Percentiles rank a stretch among this genome's conserved stretches.
Conservation (phyloP, 1,284 basidiomycete species). For the Ganoderma lingzhi region DNA sequence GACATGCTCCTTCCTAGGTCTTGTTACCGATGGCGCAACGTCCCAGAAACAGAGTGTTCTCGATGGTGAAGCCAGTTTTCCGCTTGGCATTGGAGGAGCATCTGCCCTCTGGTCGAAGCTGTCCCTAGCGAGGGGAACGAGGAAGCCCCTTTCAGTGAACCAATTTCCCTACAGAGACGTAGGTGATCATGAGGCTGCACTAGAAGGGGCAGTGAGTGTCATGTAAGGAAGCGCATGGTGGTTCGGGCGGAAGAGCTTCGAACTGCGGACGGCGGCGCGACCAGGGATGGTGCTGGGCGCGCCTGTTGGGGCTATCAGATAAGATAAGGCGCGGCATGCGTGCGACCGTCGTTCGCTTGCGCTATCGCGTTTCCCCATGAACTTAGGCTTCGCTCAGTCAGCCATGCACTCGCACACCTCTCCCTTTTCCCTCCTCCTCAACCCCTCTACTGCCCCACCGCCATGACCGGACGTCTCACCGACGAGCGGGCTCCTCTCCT, state of each 20-base stretch:
- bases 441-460: conserved; percentile 11
- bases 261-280: no score
- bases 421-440: conserved; percentile 7
- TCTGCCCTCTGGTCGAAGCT: no score
- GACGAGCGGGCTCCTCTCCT: conserved; percentile 31
- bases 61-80: no score
- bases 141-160: neutral
- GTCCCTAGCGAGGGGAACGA: no score
- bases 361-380: neutral
- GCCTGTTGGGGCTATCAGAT: neutral
- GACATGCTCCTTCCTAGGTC: no score
- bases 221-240: neutral
- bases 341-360: neutral
- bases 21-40: no score
- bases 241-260: neutral
- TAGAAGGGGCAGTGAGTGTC: neutral
- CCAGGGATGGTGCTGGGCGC: neutral
- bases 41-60: no score
- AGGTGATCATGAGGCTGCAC: neutral
- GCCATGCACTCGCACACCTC: conserved; percentile 15
- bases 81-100: no score
- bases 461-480: conserved; percentile 23
- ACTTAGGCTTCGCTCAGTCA: conserved; percentile 17
- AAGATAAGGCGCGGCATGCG: conserved; percentile 3
- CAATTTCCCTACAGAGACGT: neutral